Evolutionary conservation across 2,329 filamentous ascomycete species (phyloP), one percentile per base, ranked within the genome.

Genomic region (Septoria linicola): DNA sequence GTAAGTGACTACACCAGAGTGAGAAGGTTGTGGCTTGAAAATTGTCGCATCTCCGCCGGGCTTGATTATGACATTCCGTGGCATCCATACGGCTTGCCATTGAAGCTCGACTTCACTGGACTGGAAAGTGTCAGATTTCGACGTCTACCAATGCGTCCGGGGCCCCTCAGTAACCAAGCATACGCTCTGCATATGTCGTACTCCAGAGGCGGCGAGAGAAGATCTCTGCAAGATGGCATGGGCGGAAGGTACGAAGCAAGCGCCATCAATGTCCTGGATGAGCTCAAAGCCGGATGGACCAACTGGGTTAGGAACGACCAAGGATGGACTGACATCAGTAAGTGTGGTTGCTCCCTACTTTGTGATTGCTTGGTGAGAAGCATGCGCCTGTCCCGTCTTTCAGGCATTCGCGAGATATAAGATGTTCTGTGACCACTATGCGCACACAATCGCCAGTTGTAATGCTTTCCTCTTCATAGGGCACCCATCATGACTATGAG

Each of bases 11-110:
- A 55, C 14, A 55, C 63, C 6, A 66, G 66, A 2, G 51, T 76
- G 11, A 65, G 69, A 8, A 70, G 64, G 44, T 65, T 77, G 4
- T 77, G 74, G 74, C 61, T 77, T 3, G 74, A 77, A 47, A 74
- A 69, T 45, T 73, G 71, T 50, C 68, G 67, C 13, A 58, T 73
- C 35, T 61, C 65, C 8, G 63, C 65, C 4, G 63, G 58, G 0
- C 55, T 60, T 21, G 41, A 55, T 20, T n/a, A 44, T 10, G 7
- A 40, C 2, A 25, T 62, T 2, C 8, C 14, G 19, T 27, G 13
- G 17, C 39, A 61, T 34, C 59, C 57, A 2, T 57, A 62, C 14
- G 49, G 45, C 5, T 40, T 67, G 8, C 63, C 66, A 4, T 31
- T 54, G 8, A 27, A 40, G 7, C 54, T 65, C 4, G 55, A 67